phyloP scores from a whole-genome alignment of 2,329 filamentous ascomycete genomes.

The Anisogramma anomala region DNA sequence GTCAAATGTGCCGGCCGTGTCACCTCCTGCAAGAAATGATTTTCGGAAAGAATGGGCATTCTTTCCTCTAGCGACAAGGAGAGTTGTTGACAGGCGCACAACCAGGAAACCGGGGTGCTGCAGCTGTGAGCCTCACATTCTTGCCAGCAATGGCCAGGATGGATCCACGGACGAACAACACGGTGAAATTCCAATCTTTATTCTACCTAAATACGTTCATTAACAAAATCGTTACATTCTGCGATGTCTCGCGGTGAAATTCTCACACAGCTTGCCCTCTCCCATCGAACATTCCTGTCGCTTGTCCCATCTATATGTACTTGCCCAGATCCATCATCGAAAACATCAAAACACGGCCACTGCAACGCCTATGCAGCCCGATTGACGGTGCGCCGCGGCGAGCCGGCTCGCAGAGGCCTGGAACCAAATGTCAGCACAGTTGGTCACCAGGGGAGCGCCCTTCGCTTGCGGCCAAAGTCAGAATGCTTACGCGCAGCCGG shows the following conservation, averaged over 20 bases:
- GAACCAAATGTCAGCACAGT: not conserved
- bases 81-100: no score
- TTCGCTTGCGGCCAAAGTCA: not conserved
- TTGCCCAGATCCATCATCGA: not conserved
- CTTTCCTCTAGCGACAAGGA: no score
- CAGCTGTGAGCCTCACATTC: no score
- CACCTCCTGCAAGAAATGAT: no score
- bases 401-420: constrained; percentile 11
- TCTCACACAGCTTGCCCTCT: not conserved
- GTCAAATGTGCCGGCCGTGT: no score
- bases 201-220: constrained; percentile 10
- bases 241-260: not conserved
- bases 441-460: not conserved
- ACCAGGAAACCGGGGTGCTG: not conserved
- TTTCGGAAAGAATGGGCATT: no score
- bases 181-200: no score
- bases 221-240: not conserved
- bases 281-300: not conserved
- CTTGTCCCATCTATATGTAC: not conserved
- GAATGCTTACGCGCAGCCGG: constrained; percentile 44
- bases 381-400: constrained; percentile 7
- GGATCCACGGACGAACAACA: no score
- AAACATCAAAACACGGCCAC: no score
- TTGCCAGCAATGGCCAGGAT: no score
- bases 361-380: not conserved